Conservation (phyloP, 2,329 filamentous ascomycete genomes). For the Fusarium nematophilum region DNA sequence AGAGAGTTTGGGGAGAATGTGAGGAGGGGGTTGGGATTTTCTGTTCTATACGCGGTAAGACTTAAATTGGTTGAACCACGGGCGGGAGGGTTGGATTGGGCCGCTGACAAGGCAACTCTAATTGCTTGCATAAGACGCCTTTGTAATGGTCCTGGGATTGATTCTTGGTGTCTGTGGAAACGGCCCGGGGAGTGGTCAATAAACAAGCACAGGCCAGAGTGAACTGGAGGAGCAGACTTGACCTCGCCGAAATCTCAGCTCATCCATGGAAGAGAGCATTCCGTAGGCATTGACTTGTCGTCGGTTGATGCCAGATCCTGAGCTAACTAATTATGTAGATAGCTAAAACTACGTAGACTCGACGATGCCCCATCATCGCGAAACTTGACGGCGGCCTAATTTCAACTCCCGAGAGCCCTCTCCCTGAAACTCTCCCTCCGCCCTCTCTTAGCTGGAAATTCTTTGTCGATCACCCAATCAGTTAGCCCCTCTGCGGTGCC, state of each 20-base stretch:
- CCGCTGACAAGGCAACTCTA: neutral
- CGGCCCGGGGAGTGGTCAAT: slow-evolving; percentile 5
- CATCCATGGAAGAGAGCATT: neutral
- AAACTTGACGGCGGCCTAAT: neutral
- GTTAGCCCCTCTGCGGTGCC: neutral
- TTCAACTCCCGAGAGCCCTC: slow-evolving; percentile 3
- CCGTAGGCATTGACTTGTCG: neutral
- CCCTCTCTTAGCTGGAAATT: slow-evolving; percentile 23
- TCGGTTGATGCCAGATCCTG: too few relatives aligned
- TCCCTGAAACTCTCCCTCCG: slow-evolving; percentile 16
- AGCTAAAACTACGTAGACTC: too few relatives aligned
- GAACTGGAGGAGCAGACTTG: slow-evolving; percentile 7
- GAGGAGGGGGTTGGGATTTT: too few relatives aligned
- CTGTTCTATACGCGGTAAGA: too few relatives aligned
- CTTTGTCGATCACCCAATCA: slow-evolving; percentile 13
- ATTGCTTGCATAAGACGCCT: neutral
- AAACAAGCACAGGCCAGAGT: slow-evolving; percentile 36
- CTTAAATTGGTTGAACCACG: too few relatives aligned
- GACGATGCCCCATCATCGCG: neutral
- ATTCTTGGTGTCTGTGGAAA: slow-evolving; percentile 17
- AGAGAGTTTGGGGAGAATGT: too few relatives aligned
- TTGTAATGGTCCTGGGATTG: neutral
- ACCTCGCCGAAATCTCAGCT: slow-evolving; percentile 1
- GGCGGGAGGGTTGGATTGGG: neutral
- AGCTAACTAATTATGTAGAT: too few relatives aligned